A percentile compares a stretch with the other conserved stretches of the same genome.
Conservation (phyloP, 805 yeast species). For the Wickerhamiella brachini region DNA sequence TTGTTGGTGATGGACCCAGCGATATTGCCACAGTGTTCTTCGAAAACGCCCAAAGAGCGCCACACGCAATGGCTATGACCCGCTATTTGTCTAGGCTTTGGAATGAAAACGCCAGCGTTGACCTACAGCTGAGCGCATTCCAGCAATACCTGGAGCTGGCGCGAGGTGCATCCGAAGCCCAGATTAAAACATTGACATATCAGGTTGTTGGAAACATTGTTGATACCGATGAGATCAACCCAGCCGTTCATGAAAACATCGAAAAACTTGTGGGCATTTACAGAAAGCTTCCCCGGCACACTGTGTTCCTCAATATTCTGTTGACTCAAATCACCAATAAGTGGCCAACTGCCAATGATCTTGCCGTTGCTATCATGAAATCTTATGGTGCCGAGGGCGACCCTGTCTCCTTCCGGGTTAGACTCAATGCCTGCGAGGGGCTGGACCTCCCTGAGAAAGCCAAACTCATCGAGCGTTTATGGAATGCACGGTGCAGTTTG, state of each 20-base stretch:
- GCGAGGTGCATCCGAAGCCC: constrained; percentile 8
- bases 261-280: constrained; percentile 7
- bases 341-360: constrained; percentile 8
- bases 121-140: constrained; percentile 10
- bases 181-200: constrained; percentile 11
- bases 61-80: constrained; percentile 14
- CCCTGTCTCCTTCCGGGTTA: constrained; percentile 14
- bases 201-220: constrained; percentile 9
- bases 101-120: background rate
- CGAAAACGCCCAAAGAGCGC: constrained; percentile 4
- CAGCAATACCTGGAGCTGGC: constrained; percentile 10
- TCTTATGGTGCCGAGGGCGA: constrained; percentile 8
- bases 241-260: constrained; percentile 2
- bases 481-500: constrained; percentile 7
- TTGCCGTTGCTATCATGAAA: constrained; percentile 8
- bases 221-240: background rate
- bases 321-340: constrained; percentile 10
- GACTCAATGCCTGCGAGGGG: constrained; percentile 13
- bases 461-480: constrained; percentile 4
- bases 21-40: constrained; percentile 9
- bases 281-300: constrained; percentile 5
- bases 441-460: constrained; percentile 7
- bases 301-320: constrained; percentile 14
- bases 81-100: constrained; percentile 11
- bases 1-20: constrained; percentile 18